Conservation (phyloP, 2,329 filamentous ascomycete genomes). For the Cordyceps militaris region DNA sequence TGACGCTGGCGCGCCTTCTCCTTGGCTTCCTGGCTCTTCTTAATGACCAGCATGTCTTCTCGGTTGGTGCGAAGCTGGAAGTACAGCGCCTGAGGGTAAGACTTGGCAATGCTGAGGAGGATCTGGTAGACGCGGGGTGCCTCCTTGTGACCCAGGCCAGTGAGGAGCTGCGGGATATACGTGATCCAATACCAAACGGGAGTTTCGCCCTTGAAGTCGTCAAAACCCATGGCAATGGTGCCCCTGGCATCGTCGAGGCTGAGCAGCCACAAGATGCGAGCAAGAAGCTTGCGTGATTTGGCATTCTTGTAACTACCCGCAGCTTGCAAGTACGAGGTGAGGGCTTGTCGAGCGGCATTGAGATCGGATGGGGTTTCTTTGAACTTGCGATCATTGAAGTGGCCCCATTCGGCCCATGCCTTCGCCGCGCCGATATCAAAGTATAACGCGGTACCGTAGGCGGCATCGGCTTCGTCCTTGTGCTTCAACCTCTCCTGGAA, state of each 20-base stretch:
- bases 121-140: constrained; percentile 80
- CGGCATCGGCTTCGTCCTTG: constrained; percentile 84
- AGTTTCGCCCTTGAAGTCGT: constrained; percentile 94
- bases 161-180: constrained; percentile 93
- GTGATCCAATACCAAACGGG: constrained; percentile 99
- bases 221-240: constrained; percentile 76
- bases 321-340: constrained; percentile 94
- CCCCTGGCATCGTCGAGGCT: constrained; percentile 87
- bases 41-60: constrained; percentile 88
- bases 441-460: constrained; percentile 90
- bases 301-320: constrained; percentile 95
- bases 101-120: constrained; percentile 87
- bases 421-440: constrained; percentile 95
- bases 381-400: constrained; percentile 95
- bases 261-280: constrained; percentile 88
- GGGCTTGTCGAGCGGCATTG: constrained; percentile 77
- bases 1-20: constrained; percentile 50
- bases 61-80: constrained; percentile 89
- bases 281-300: constrained; percentile 89
- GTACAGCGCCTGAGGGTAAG: constrained; percentile 91
- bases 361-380: constrained; percentile 81
- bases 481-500: constrained; percentile 92
- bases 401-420: constrained; percentile 98
- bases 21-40: constrained; percentile 77
- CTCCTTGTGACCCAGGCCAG: constrained; percentile 85